Percentiles rank a stretch among this genome's conserved stretches.
These are phyloP conservation scores for Lichtheimia corymbifera DNA, from an alignment of 371 early-diverging fungal genomes.

Conservation along the genomic window DNA sequence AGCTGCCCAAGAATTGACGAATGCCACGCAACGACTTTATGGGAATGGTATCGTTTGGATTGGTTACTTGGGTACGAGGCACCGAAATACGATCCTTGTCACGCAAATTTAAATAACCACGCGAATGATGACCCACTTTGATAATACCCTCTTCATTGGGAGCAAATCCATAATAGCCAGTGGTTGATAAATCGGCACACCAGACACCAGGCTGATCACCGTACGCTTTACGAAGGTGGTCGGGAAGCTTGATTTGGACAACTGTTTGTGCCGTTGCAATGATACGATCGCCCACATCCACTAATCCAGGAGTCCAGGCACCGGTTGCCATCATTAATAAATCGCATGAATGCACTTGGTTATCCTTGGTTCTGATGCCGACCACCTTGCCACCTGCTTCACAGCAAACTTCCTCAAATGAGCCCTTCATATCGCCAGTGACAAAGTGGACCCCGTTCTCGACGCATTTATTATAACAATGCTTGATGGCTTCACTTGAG, in stretches of 20 bases:
- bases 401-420: conserved; percentile 23
- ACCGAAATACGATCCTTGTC: conserved; percentile 30
- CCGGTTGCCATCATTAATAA: conserved; percentile 53
- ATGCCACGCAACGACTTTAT: conserved; percentile 30
- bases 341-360: conserved; percentile 32
- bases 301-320: conserved; percentile 54
- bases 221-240: neutral
- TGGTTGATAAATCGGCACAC: conserved; percentile 50
- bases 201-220: conserved; percentile 44
- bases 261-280: conserved; percentile 57
- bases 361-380: conserved; percentile 50
- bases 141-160: conserved; percentile 43
- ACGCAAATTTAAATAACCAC: conserved; percentile 46
- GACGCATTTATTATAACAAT: conserved; percentile 32
- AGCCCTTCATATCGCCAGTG: conserved; percentile 29
- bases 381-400: conserved; percentile 19
- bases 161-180: conserved; percentile 59
- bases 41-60: conserved; percentile 43
- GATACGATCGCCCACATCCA: conserved; percentile 37
- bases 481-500: conserved; percentile 34
- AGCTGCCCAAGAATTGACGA: conserved; percentile 33
- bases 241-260: conserved; percentile 38
- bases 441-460: conserved; percentile 42
- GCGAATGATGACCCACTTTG: conserved; percentile 53
- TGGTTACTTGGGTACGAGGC: conserved; percentile 44